Evolutionary conservation across 1,284 basidiomycete genomes (phyloP), one percentile per base, ranked within the genome.

Genomic region (Tilletia horrida): DNA sequence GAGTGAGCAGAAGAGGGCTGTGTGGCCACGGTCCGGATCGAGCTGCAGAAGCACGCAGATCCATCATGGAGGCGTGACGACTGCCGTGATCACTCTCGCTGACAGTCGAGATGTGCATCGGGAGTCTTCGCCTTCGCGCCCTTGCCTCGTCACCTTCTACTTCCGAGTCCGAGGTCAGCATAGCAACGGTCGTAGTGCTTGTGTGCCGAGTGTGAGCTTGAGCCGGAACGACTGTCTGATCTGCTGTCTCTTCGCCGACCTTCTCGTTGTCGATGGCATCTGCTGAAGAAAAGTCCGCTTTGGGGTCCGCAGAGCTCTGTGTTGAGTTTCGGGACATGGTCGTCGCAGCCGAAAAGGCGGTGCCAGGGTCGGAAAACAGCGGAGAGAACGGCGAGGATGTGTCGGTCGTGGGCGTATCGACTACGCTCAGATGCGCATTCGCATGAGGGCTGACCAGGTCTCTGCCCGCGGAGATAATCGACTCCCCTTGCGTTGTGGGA

Each of bases 261-360:
- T 14, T 55, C 6, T 18, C 7, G 25, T 25, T 7, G 50, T 18
- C 50, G 13, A 27, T 4, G n/a, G 50, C 13, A 14, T 8, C 8
- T 3, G 55, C 7, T 59, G 14, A 27, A n/a, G 31, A 3, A 7
- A 8, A 4, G 16, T 48, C 45, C 16, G 45, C 45, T 16, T 59
- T 59, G 55, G 8, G 8, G 6, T n/a, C 55, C 14, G 18, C 27
- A 31, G 29, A 13, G 55, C 55, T 59, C 55, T 59, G 29, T 29
- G 55, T 59, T 35, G 55, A 59, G 27, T 18, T 21, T 35, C 55
- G 55, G 35, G 55, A 59, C 55, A 59, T 59, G 8, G 55, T 59
- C n/a, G 55, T 59, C 11, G 25, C 55, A 21, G 27, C 27, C 13
- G 55, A 59, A 25, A 59, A 25, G 9, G 55, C 55, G 4, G 55